A percentile compares a stretch with the other conserved stretches of the same genome.
Conservation (phyloP, 2,329 filamentous ascomycete genomes). For the Hymenoscyphus occultus region DNA sequence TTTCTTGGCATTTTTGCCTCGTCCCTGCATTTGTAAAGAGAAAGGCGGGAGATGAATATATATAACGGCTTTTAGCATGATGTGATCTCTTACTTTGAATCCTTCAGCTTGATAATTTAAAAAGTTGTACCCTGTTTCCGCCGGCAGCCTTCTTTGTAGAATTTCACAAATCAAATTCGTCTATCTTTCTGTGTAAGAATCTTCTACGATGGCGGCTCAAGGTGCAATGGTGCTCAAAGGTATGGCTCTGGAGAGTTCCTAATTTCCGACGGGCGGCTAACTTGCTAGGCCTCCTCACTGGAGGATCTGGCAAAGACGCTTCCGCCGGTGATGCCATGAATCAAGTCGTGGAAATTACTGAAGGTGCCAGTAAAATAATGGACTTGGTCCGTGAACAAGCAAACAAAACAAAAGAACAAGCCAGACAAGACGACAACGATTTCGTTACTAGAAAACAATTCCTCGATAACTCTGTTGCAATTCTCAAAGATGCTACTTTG, state of each 20-base stretch:
- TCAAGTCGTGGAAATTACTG: neutral
- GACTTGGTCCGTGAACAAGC: constrained; percentile 4
- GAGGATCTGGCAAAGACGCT: neutral
- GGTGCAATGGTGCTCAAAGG: neutral
- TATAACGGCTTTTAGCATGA: neutral
- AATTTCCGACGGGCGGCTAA: neutral
- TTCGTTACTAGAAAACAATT: constrained; percentile 4
- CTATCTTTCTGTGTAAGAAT: neutral
- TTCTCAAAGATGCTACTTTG: neutral
- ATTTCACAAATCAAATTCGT: neutral
- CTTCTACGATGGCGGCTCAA: neutral
- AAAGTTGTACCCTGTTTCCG: neutral
- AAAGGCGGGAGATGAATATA: neutral
- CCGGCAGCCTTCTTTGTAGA: neutral
- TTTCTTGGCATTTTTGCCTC: neutral
- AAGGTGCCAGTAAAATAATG: constrained; percentile 1
- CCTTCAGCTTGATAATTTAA: neutral
- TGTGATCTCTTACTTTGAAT: neutral
- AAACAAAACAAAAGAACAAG: neutral
- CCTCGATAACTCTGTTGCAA: constrained; percentile 3
- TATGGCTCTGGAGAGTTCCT: neutral
- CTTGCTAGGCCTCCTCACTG: neutral
- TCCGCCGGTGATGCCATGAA: constrained; percentile 1
- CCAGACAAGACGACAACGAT: constrained; percentile 5
- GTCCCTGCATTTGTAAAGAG: neutral